These are phyloP conservation scores for Tricholoma bakamatsutake DNA, from an alignment of 768 basidiomycete genomes.

Conservation along the genomic window DNA sequence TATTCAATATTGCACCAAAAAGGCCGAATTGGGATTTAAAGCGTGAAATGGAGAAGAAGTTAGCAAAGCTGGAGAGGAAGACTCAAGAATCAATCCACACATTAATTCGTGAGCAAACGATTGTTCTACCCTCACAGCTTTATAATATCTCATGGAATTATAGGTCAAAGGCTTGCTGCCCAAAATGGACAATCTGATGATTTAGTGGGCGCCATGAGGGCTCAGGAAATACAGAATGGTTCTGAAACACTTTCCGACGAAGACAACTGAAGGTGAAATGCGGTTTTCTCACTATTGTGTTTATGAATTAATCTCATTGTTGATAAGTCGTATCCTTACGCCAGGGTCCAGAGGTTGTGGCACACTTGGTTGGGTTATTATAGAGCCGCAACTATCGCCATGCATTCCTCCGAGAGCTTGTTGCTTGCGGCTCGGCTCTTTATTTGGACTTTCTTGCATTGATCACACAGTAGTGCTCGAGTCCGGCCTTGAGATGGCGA, in stretches of 20 bases:
- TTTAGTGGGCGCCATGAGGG: slow-evolving; percentile 78
- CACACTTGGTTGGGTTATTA: too few species aligned
- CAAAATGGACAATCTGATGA: slow-evolving; percentile 80
- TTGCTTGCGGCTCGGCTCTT: background rate
- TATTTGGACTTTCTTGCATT: background rate
- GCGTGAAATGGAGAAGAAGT: slow-evolving; percentile 87
- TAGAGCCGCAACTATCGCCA: too few species aligned
- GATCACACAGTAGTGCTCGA: background rate
- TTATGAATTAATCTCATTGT: slow-evolving; percentile 1
- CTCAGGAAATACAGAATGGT: slow-evolving; percentile 54
- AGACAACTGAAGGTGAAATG: slow-evolving; percentile 35
- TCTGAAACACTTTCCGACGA: slow-evolving; percentile 56
- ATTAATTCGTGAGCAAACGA: slow-evolving; percentile 70
- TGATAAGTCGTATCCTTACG: background rate
- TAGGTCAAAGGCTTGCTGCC: slow-evolving; percentile 74
- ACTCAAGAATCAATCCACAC: slow-evolving; percentile 92
- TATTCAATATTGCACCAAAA: slow-evolving; percentile 97
- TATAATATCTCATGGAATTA: background rate
- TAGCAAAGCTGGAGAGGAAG: slow-evolving; percentile 82
- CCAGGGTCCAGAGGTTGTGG: too few species aligned
- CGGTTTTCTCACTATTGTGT: slow-evolving; percentile 13
- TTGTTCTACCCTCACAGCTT: background rate
- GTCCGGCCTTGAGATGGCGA: background rate
- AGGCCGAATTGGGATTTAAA: slow-evolving; percentile 96
- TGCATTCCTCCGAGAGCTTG: background rate